Conservation (phyloP, 768 basidiomycete genomes). For the Scleroderma bovista region DNA sequence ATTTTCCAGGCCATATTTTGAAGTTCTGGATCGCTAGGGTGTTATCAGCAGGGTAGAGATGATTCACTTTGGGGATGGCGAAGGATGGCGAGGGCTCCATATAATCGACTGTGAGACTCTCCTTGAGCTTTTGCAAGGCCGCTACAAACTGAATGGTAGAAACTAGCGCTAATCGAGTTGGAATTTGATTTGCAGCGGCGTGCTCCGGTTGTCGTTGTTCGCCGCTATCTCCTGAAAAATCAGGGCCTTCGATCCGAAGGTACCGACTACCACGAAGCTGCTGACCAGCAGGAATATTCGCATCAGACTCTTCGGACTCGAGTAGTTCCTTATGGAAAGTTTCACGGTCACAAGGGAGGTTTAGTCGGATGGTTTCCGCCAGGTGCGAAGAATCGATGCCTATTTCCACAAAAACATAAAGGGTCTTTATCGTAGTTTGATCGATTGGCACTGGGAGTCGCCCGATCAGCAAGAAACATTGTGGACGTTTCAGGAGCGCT, state of each 20-base stretch:
- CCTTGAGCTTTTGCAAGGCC: slow-evolving; percentile 81
- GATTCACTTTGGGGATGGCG: slow-evolving; percentile 4
- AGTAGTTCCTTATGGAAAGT: slow-evolving; percentile 62
- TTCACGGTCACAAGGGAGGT: slow-evolving; percentile 75
- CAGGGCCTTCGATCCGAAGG: slow-evolving; percentile 56
- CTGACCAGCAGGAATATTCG: slow-evolving; percentile 44
- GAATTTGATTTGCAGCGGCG: slow-evolving; percentile 16
- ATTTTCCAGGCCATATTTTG: slow-evolving; percentile 52
- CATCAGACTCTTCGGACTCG: slow-evolving; percentile 44
- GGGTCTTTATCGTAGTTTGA: slow-evolving; percentile 87
- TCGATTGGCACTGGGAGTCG: slow-evolving; percentile 78
- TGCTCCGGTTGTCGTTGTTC: slow-evolving; percentile 8
- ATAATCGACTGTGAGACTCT: slow-evolving; percentile 55
- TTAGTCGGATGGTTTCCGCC: slow-evolving; percentile 75
- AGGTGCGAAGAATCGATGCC: slow-evolving; percentile 85
- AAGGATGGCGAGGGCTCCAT: slow-evolving; percentile 7
- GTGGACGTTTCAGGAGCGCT: slow-evolving; percentile 16
- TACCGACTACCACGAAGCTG: slow-evolving; percentile 35
- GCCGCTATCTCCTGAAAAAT: slow-evolving; percentile 1
- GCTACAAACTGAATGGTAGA: slow-evolving; percentile 98
- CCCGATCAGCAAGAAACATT: slow-evolving; percentile 1
- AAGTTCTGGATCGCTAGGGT: background rate
- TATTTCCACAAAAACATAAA: slow-evolving; percentile 98
- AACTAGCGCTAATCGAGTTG: slow-evolving; percentile 81
- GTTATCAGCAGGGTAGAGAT: background rate